Evolutionary conservation across 352 stramenopile genomes (phyloP), one percentile per base, ranked within the genome.

Genomic region (Halophytophthora polymorphica): DNA sequence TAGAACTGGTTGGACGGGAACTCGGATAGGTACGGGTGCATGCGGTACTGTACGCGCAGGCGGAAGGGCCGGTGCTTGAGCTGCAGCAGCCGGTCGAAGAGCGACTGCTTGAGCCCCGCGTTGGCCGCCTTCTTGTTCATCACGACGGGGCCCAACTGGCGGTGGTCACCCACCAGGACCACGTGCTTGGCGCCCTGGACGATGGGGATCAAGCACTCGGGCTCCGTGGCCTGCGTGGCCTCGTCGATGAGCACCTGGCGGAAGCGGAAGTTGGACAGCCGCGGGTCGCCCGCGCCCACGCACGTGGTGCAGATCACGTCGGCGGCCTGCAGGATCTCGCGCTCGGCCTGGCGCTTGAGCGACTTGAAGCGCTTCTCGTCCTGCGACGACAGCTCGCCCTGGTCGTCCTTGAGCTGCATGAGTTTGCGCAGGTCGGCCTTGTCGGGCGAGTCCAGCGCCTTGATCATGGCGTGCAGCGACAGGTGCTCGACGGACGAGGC

Each of bases 1-100:
- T 99, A 99, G 61, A 99, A 99, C 61, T 95, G 98, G 58, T 99
- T 99, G 10, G 95, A 99, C 5, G 97, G 97, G 59, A 99, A 99
- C 69, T 99, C 97, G 0, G 95, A 98, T 42, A 99, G 71, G 50
- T 90, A 97, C 15, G 97, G 97, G 56, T 99, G 97, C 97, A 99
- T 99, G 31, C 97, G 94, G 74, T 99, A 99, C 71, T 99, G 97
- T 6, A 99, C 96, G 43, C 97, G 87, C 13, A 99, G 86, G 35
- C 97, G 94, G 64, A 98, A 98, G 11, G 97, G 97, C 33, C 93
- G 91, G 56, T 98, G 87, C 45, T 96, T 95, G 25, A 99, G 88
- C 51, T 95, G 71, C 10, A 99, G 79, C 6, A 99, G 72, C 11
- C 97, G 92, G 61, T 99, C 97, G 60, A 99, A 99, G 12, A 99